Evolutionary conservation across 129 eudicot genomes (phyloP), one percentile per base, ranked within the genome.

Genomic region (Apium graveolens): DNA sequence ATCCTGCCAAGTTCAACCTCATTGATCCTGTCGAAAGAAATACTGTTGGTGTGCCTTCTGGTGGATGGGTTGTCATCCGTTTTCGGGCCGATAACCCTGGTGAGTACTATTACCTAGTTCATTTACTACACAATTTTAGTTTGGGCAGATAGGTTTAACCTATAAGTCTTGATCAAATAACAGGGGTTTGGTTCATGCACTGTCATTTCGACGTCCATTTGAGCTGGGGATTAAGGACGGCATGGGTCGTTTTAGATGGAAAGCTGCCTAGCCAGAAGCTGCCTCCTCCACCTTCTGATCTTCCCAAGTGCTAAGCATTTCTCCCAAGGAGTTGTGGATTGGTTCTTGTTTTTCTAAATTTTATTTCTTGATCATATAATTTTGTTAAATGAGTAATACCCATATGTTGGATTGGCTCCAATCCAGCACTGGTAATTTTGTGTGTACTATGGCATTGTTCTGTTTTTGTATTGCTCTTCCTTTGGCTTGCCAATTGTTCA

Each of bases 161-260:
- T 14, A 0, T 34, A 31, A 13, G 44, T 18, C 26, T 24, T 37
- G 4, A 9, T 38, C 0, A 41, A 2, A 7, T 62, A 65, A 78
- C 77, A 91, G 93, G 97, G 26, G 93, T 86, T 11, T 89, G 97
- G 97, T 87, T 91, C 83, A 89, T 91, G 93, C 97, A 91, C 77
- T 90, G 96, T 57, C 92, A 90, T 70, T 79, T 90, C 45, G 96
- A 91, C 51, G 88, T 85, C 26, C 97, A 91, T 49, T 70, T 91
- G 70, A 85, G 90, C 76, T 89, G 93, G 93, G 93, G 97, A 57
- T 80, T 91, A 82, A 86, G 75, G 84, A 91, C 87, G 97, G 93
- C 91, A 16, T 91, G 90, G 90, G 76, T 87, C 34, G 93, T 89
- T 3, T 78, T 84, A 77, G 90, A 89, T 46, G 97, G 89, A 11